Evolutionary conservation across 129 eudicot species (phyloP).

Genomic region (Logfia minima): DNA sequence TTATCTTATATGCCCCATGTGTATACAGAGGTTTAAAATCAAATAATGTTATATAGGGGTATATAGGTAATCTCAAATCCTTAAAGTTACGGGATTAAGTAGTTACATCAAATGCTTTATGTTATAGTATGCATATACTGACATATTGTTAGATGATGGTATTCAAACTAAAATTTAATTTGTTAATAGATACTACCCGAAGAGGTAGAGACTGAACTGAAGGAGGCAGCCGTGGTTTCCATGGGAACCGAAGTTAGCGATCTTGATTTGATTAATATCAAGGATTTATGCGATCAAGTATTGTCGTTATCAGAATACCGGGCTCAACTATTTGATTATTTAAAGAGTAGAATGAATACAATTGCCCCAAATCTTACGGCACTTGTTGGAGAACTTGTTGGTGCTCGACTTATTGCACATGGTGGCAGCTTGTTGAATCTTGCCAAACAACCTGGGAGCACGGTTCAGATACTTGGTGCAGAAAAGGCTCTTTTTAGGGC

Average conservation of each 20-base stretch:
- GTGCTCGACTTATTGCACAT: constrained; percentile 90
- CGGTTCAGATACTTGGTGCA: constrained; percentile 96
- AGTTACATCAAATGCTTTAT: too few species aligned
- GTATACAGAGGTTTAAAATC: too few species aligned
- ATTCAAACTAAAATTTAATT: not conserved
- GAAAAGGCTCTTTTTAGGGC: constrained; percentile 98
- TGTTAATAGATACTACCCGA: constrained; percentile 59
- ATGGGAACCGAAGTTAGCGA: constrained; percentile 99
- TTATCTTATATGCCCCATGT: too few species aligned
- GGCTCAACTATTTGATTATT: constrained; percentile 84
- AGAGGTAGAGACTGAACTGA: constrained; percentile 78
- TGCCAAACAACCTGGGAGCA: constrained; percentile 96
- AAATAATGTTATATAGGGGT: too few species aligned
- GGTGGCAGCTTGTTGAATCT: constrained; percentile 92
- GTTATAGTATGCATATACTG: too few species aligned
- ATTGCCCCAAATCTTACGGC: constrained; percentile 95
- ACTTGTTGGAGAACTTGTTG: constrained; percentile 97
- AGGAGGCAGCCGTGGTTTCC: constrained; percentile 80
- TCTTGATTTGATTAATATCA: constrained; percentile 72
- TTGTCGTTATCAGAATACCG: constrained; percentile 82
- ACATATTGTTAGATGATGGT: too few species aligned
- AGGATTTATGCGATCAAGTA: constrained; percentile 88
- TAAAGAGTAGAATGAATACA: constrained; percentile 90
- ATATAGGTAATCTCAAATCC: too few species aligned
- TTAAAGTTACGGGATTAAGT: too few species aligned